Evolutionary conservation across 495 filamentous ascomycete genomes (phyloP).

Genomic region (Cladorrhinum samala): DNA sequence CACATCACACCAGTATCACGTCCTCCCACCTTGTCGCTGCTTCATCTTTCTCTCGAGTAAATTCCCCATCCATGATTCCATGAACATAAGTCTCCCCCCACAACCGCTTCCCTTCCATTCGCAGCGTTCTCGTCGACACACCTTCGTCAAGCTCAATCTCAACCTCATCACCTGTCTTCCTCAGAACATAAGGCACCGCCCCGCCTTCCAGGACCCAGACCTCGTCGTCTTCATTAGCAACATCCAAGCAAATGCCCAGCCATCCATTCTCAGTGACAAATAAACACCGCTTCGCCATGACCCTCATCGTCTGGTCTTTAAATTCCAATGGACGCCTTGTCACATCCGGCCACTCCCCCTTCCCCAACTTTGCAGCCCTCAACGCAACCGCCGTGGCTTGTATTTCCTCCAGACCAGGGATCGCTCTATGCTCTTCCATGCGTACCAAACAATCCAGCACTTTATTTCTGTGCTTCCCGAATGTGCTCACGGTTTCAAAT

Average conservation of each 20-base stretch:
- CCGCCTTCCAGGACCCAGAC: constrained; percentile 11
- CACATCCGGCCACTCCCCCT: constrained; percentile 7
- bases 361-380: neutral
- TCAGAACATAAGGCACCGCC: constrained; percentile 8
- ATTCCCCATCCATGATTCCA: constrained; percentile 4
- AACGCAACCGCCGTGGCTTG: neutral
- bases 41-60: neutral
- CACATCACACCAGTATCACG: neutral
- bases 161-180: neutral
- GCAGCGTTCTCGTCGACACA: neutral
- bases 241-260: constrained; percentile 5
- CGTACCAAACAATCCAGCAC: neutral
- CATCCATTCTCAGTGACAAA: constrained; percentile 3
- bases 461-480: neutral
- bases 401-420: constrained; percentile 4
- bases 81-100: constrained; percentile 10
- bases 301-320: constrained; percentile 6
- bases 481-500: neutral
- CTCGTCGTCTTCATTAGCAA: constrained; percentile 5
- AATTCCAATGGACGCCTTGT: constrained; percentile 2
- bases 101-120: neutral
- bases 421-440: neutral
- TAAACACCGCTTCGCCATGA: constrained; percentile 5
- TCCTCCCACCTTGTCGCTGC: neutral
- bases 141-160: neutral